Conservation (phyloP, 2,329 filamentous ascomycete species). For the Gremmenia infestans region DNA sequence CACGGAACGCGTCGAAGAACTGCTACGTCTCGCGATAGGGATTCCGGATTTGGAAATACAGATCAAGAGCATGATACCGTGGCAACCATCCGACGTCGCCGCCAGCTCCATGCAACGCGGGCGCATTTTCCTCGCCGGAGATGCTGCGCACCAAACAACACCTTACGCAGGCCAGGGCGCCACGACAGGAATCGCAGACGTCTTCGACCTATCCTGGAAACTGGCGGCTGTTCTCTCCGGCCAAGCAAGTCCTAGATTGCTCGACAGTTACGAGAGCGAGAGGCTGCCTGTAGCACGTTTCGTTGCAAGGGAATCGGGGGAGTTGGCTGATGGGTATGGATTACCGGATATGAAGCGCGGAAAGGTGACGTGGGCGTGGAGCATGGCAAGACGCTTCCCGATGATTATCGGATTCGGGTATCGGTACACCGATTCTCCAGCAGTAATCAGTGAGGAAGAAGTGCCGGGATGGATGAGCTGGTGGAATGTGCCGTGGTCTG, state of each 20-base stretch:
- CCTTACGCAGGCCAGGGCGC: constrained; percentile 41
- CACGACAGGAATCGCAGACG: constrained; percentile 36
- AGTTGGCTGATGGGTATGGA: constrained; percentile 12
- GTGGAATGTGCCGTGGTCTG: constrained; percentile 26
- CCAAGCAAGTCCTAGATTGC: constrained; percentile 19
- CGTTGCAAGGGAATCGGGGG: constrained; percentile 9
- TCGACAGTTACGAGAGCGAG: constrained; percentile 38
- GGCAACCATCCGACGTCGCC: constrained; percentile 30
- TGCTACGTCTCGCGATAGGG: constrained; percentile 31
- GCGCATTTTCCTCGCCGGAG: constrained; percentile 40
- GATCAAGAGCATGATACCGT: constrained; percentile 32
- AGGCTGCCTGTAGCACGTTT: constrained; percentile 32
- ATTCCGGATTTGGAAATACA: constrained; percentile 27
- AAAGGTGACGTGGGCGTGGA: not conserved
- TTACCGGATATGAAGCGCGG: constrained; percentile 4
- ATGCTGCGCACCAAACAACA: constrained; percentile 45
- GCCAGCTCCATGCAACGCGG: constrained; percentile 28
- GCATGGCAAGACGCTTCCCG: not conserved
- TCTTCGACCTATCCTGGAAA: constrained; percentile 41
- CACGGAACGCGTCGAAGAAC: constrained; percentile 17
- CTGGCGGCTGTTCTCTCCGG: constrained; percentile 32
- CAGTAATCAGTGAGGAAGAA: constrained; percentile 8
- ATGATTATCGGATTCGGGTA: constrained; percentile 14
- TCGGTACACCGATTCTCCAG: constrained; percentile 6
- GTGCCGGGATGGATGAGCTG: constrained; percentile 24